phyloP scores from a whole-genome alignment of 2,329 filamentous ascomycete genomes.

The Diaporthe destruens region DNA sequence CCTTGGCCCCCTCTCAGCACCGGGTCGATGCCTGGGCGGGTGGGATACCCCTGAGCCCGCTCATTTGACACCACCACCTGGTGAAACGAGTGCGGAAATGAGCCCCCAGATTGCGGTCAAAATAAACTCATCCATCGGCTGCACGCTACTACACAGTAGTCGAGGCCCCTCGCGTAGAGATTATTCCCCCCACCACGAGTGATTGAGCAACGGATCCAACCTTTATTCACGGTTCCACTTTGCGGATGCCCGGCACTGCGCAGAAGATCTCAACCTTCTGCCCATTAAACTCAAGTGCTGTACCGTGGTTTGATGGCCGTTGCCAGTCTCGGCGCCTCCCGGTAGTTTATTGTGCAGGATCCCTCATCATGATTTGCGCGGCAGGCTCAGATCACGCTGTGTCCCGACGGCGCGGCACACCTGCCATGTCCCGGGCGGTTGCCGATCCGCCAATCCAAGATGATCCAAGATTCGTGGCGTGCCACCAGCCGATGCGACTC shows the following conservation, averaged over 20 bases:
- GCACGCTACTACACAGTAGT: constrained; percentile 15
- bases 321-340: constrained; percentile 18
- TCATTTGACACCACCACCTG: constrained; percentile 32
- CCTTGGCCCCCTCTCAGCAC: constrained; percentile 25
- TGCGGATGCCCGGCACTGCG: not conserved
- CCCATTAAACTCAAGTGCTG: not conserved
- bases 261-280: constrained; percentile 5
- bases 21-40: constrained; percentile 11
- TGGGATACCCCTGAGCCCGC: constrained; percentile 31
- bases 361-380: not conserved
- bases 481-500: constrained; percentile 12
- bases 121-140: constrained; percentile 32
- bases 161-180: constrained; percentile 20
- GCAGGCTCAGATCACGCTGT: not conserved
- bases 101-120: constrained; percentile 28
- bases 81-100: constrained; percentile 32
- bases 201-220: constrained; percentile 2
- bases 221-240: constrained; percentile 21
- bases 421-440: constrained; percentile 28
- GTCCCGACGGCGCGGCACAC: constrained; percentile 22
- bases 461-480: constrained; percentile 25
- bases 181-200: constrained; percentile 19
- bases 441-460: constrained; percentile 29
- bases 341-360: not conserved
- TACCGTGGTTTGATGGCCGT: not conserved